Conservation (phyloP, 2,329 filamentous ascomycete genomes). For the Dothidotthia symphoricarpi region DNA sequence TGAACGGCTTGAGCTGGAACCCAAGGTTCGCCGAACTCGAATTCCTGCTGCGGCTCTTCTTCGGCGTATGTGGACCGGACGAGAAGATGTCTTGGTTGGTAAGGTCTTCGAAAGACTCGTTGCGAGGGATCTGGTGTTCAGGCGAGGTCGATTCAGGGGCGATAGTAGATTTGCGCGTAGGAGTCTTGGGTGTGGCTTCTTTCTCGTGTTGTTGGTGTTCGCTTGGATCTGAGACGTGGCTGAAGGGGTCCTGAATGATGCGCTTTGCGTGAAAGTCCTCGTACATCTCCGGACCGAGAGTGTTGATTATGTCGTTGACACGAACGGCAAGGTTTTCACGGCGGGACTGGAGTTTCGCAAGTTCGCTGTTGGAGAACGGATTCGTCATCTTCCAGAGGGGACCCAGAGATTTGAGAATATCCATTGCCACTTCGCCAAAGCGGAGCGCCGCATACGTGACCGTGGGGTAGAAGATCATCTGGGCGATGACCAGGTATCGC, state of each 20-base stretch:
- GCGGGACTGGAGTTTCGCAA: conserved; percentile 71
- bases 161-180: conserved; percentile 17
- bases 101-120: conserved; percentile 92
- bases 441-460: conserved; percentile 91
- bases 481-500: conserved; percentile 59
- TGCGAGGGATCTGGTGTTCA: conserved; percentile 59
- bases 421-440: conserved; percentile 98
- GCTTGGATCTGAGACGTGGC: neutral
- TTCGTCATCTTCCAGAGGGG: conserved; percentile 83
- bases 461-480: conserved; percentile 77
- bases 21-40: conserved; percentile 53
- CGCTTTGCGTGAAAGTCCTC: conserved; percentile 65
- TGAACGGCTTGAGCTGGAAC: conserved; percentile 70
- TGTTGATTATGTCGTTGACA: conserved; percentile 91
- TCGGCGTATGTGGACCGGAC: conserved; percentile 79
- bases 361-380: conserved; percentile 78
- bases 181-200: conserved; percentile 20
- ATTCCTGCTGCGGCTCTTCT: conserved; percentile 67
- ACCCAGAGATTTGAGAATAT: conserved; percentile 91
- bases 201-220: conserved; percentile 6
- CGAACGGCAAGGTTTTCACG: conserved; percentile 73
- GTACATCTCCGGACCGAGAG: conserved; percentile 91
- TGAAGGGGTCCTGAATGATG: conserved; percentile 41
- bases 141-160: conserved; percentile 28
- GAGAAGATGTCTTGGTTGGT: conserved; percentile 87